Evolutionary conservation across 208 protist genomes (phyloP), one percentile per base, ranked within the genome.

Genomic region (Trypanosoma brucei): DNA sequence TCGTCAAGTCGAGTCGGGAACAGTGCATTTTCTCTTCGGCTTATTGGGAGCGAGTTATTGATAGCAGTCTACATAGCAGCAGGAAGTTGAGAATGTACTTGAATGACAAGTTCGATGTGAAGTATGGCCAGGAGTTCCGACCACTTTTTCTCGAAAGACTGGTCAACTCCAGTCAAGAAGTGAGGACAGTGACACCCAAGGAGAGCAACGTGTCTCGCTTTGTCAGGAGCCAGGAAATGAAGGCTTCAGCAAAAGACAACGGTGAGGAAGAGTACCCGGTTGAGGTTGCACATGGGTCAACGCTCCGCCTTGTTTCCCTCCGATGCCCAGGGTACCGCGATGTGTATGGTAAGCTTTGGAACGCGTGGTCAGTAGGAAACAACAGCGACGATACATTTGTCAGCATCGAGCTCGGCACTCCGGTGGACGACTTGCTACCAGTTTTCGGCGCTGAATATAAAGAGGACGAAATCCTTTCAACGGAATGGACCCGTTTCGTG

Each of bases 41-140:
- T 5, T 64, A 45, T 42, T 87, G 70, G 83, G 61, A 83, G 4
- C 53, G 42, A 8, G 59, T 78, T 4, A 76, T 91, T 55, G 84
- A 91, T 53, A 38, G 46, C 1, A 67, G 60, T 6, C 56, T 87
- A 36, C 53, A 56, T 14, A 51, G 61, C 49, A 91, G 84, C 67
- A 60, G 57, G 44, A 91, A 91, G 65, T 68, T 91, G 48, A 79
- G 84, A 22, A 67, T 87, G 55, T 84, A 87, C 65, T 50, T 91
- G 3, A 81, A 81, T 62, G 84, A 87, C 65, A 91, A 87, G 75
- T 86, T 61, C 53, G 83, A 84, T 61, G 82, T 63, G 40, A 62
- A 72, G 37, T 90, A 86, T 68, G 62, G 67, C 8, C 48, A 65
- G 11, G 79, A 86, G 56, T 54, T 60, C 7, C 76, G 79, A 3